Conservation (phyloP, 2,329 filamentous ascomycete species). For the Nakataea oryzae region DNA sequence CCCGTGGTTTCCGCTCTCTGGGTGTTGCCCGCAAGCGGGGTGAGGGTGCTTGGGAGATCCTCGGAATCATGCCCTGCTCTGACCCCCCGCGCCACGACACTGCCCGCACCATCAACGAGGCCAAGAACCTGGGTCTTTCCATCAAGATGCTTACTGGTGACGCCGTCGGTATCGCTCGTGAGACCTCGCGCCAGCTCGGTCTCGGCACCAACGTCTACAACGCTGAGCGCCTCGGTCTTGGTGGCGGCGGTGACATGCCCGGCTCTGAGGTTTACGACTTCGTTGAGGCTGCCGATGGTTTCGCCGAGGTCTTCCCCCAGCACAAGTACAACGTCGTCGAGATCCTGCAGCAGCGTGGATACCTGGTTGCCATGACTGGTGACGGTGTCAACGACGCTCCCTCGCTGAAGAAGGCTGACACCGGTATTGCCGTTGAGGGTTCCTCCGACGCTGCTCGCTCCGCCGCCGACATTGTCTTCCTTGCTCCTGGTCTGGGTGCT, state of each 20-base stretch:
- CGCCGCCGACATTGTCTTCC: slow-evolving; percentile 87
- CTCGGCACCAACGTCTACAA: slow-evolving; percentile 92
- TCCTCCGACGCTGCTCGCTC: slow-evolving; percentile 84
- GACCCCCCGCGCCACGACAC: slow-evolving; percentile 88
- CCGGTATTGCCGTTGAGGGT: slow-evolving; percentile 89
- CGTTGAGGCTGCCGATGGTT: slow-evolving; percentile 89
- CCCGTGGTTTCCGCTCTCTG: slow-evolving; percentile 87
- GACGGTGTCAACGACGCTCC: slow-evolving; percentile 92
- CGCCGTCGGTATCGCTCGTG: slow-evolving; percentile 83
- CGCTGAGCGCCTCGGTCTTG: slow-evolving; percentile 82
- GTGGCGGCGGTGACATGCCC: slow-evolving; percentile 84
- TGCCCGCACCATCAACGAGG: slow-evolving; percentile 80
- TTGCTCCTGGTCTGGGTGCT: slow-evolving; percentile 80
- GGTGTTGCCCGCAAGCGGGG: slow-evolving; percentile 86
- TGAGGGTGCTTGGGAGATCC: slow-evolving; percentile 75
- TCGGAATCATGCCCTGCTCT: slow-evolving; percentile 90
- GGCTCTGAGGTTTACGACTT: slow-evolving; percentile 93
- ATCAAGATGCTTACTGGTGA: slow-evolving; percentile 97
- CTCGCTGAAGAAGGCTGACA: slow-evolving; percentile 91
- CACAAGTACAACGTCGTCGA: slow-evolving; percentile 94
- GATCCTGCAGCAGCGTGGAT: slow-evolving; percentile 86
- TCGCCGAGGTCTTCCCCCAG: slow-evolving; percentile 89
- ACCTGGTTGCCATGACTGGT: slow-evolving; percentile 92
- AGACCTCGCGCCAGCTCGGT: slow-evolving; percentile 84
- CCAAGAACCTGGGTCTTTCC: slow-evolving; percentile 75